Base-by-base conservation (phyloP, 2,329 filamentous ascomycete genomes). In the Hymenoscyphus occultus region DNA sequence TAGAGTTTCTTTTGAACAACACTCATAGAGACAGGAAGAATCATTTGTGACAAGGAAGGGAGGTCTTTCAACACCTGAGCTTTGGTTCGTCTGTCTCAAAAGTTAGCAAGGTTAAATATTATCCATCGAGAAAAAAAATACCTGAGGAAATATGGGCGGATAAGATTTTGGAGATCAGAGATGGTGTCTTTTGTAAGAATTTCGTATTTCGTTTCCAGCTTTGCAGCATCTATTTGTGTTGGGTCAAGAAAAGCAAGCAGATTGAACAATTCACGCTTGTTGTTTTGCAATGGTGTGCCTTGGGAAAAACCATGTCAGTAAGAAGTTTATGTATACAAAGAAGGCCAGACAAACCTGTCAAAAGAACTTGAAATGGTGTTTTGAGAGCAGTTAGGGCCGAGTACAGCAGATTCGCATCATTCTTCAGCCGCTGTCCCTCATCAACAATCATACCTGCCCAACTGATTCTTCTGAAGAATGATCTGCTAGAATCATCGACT, bases 1-100 rank as follows among this genome's bases (percentile, higher is more conserved):
- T 95, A 97, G 0, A 99, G 83, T 74, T 92, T 95, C 80, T 97
- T 95, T 75, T 99, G 96, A 13, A 99, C 81, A 14, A 92, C 83
- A 1, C 91, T 93, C 93, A 98, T 97, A 2, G 91, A 93, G n/a
- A 99, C 89, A 0, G 95, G 95, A 4, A 99, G 80, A 67, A 99
- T 98, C 71, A 99, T 93, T 73, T 98, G 94, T 1, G 91, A 90
- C 86, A 99, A 93, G 0, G 94, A 89, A 0, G 95, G 95, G 10
- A 99, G 81, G 77, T 97, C 97, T 48, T 91, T 94, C 61, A 99
- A 81, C 0, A 97, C 94, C 67, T 94, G 89, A 13, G 88, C 88
- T 76, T 99, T 99, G 2, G 95, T 98, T 56, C 95, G 88, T 58
- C 89, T 84, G 39, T 22, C 39, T 5, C 40, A 4, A 28, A 14